Base-by-base conservation (phyloP, 192 early-diverging fungal species). In the Spinellus fusiger region DNA sequence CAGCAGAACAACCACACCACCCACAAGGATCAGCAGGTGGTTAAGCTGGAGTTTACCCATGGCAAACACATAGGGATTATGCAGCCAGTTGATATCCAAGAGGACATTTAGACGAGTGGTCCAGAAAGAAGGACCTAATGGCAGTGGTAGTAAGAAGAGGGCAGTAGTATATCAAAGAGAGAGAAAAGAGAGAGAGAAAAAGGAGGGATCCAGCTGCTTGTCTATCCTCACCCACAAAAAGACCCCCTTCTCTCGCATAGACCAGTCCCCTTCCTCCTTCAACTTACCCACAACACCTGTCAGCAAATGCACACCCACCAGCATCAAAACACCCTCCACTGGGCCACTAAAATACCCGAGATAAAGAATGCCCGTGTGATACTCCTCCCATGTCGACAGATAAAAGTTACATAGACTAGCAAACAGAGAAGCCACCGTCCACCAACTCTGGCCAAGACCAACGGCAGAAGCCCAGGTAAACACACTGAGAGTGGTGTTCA, bases 331-430 rank as follows among this genome's bases (percentile, higher is more conserved):
- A 25, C 93, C 93, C 66, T 96, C 93, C n/a, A 96, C 89, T 35
- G 93, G 92, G 4, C 92, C 93, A 61, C 85, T 89, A 77, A 89
- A 88, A 62, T 88, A 83, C 20, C 87, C 84, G 40, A 96, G 71
- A 64, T 89, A 94, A 38, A 96, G 74, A 1, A 87, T 80, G 10
- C 90, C 90, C 3, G 93, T 96, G 63, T 94, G 90, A 66, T 96
- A 94, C 63, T 93, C 92, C 79, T 96, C 94, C 91, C 91, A 93
- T 15, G 94, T 94, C 59, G 87, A 86, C 62, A 93, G 76, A 74
- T 93, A 96, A 70, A 96, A 96, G 71, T 69, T 71, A 78, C 60
- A 79, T 66, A 66, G 75, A 54, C 66, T 56, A 20, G 57, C 67
- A 12, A 56, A 32, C 29, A 71, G 35, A 10, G 63, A 65, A 18